Base-by-base conservation (phyloP, 2,329 filamentous ascomycete species). In the Ramularia collo-cygni region DNA sequence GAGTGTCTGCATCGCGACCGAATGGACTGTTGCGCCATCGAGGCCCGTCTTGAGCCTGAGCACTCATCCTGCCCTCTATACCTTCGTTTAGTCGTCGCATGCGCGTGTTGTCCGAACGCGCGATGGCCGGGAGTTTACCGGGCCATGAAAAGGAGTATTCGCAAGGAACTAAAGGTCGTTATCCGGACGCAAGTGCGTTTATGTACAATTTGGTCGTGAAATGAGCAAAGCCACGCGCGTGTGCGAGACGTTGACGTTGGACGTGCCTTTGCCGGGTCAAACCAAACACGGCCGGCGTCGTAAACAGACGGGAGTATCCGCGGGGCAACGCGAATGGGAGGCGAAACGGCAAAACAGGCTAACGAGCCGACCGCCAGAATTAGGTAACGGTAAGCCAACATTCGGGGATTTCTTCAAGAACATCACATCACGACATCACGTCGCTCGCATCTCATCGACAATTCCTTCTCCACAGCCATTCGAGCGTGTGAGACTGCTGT, bases 21-120 rank as follows among this genome's bases (percentile, higher is more conserved):
- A 95, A 93, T 12, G 85, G 84, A 66, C 86, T 90, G 60, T 79
- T 84, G 56, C 87, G 81, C 70, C 81, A 85, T 61, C 82, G 76
- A 53, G 81, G 77, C 63, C 77, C 76, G 62, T 72, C 77, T 55
- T 73, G 69, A 47, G 74, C 69, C 61, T 74, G 73, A 40, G 66
- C 69, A 57, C 71, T 70, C 72, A 77, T 78, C 48, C 50, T 45
- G 40, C 50, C 40, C 43, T 35, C 24, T 36, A 26, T 38, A 21
- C 32, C 32, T 26, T 44, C 37, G 46, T 54, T 28, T 40, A 43
- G 46, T 51, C 32, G 37, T 46, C 35, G 35, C 44, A 38, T 37
- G 43, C 50, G 49, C 44, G 39, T 46, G 17, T 42, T 37, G n/a
- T 40, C 14, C 38, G 39, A 29, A 43, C 18, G 39, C 41, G 46